A percentile compares a stretch with the other conserved stretches of the same genome.
Evolutionary conservation across 495 filamentous ascomycete species (phyloP).

Genomic region (Penicillium samsonianum): DNA sequence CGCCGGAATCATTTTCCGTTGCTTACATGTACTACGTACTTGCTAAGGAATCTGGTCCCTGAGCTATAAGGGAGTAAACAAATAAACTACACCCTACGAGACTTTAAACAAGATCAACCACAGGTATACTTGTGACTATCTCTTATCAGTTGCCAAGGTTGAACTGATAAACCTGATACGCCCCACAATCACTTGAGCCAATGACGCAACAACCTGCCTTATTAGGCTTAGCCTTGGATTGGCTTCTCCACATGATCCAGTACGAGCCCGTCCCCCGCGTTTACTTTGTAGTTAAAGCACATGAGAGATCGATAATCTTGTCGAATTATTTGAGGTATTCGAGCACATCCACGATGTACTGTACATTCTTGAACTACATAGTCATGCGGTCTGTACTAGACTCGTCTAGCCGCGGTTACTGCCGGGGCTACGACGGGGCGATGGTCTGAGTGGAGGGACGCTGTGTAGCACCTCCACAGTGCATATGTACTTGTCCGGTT

Average conservation of each 20-base stretch:
- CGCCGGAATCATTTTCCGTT: background rate
- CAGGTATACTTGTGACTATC: background rate
- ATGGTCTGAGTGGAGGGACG: background rate
- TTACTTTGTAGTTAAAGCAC: background rate
- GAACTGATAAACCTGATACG: constrained; percentile 2
- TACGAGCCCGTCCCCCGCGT: constrained; percentile 20
- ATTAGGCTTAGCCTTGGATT: constrained; percentile 21
- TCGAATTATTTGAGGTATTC: background rate
- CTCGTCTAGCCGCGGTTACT: constrained; percentile 5
- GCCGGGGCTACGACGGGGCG: background rate
- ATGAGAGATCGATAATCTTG: constrained; percentile 1
- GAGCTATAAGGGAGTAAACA: background rate
- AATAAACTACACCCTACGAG: background rate
- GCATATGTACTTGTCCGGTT: constrained; percentile 17
- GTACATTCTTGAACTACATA: background rate
- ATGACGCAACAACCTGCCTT: constrained; percentile 30
- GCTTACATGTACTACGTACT: background rate
- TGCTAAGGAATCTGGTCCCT: background rate
- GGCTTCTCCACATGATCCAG: constrained; percentile 22
- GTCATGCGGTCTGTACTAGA: constrained; percentile 3
- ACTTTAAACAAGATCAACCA: background rate
- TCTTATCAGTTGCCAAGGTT: constrained; percentile 1
- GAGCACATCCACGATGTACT: background rate
- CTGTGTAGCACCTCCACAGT: constrained; percentile 7
- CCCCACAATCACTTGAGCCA: background rate